These are phyloP conservation scores for Globisporangium ultimum DNA, from an alignment of 352 stramenopile species.

Conservation along the genomic window DNA sequence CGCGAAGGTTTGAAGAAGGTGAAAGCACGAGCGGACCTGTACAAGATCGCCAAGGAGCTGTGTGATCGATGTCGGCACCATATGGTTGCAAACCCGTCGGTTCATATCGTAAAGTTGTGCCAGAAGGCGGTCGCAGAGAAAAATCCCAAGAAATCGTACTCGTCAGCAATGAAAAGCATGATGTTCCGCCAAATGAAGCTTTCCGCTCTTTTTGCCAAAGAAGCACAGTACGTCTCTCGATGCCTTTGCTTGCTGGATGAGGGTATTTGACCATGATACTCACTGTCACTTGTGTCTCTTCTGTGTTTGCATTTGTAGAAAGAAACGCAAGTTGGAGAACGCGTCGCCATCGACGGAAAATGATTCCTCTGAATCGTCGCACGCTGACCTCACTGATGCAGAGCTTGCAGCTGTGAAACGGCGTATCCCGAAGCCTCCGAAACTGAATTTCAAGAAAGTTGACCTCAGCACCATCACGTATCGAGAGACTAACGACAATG, in stretches of 20 bases:
- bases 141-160: constrained; percentile 82
- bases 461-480: constrained; percentile 83
- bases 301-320: constrained; percentile 30
- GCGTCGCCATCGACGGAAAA: constrained; percentile 59
- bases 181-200: constrained; percentile 84
- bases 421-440: constrained; percentile 79
- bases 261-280: not conserved
- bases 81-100: constrained; percentile 81
- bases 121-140: constrained; percentile 67
- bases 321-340: constrained; percentile 71
- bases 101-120: constrained; percentile 79
- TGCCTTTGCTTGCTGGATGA: not conserved
- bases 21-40: constrained; percentile 50
- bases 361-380: constrained; percentile 59
- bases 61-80: constrained; percentile 75
- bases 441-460: constrained; percentile 83
- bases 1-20: constrained; percentile 66
- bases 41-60: constrained; percentile 71
- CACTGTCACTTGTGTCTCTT: constrained; percentile 4
- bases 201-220: constrained; percentile 61
- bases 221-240: constrained; percentile 56
- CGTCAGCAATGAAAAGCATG: constrained; percentile 83
- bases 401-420: constrained; percentile 78
- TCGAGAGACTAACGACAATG: constrained; percentile 84
- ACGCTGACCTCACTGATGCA: constrained; percentile 73